Conservation (phyloP, 805 yeast species). For the Suhomyces emberorum region DNA sequence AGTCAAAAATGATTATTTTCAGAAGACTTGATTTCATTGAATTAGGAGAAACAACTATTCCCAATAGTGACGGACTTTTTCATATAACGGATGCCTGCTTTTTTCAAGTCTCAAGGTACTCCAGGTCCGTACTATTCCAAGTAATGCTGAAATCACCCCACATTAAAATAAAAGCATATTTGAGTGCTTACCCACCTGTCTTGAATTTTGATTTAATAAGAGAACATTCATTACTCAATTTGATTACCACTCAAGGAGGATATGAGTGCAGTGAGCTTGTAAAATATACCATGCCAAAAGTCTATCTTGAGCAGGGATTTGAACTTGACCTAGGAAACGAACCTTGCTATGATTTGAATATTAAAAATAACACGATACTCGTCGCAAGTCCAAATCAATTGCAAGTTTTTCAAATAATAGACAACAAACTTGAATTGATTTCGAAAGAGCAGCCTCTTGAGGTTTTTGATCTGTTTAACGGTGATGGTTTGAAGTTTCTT, state of each 20-base stretch:
- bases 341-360: neutral
- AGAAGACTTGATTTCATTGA: conserved; percentile 17
- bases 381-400: neutral
- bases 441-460: no score
- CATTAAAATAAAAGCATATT: conserved; percentile 18
- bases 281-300: neutral
- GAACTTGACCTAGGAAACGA: neutral
- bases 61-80: conserved; percentile 18
- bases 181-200: conserved; percentile 32
- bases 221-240: conserved; percentile 11
- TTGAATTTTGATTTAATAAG: no score
- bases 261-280: conserved; percentile 30
- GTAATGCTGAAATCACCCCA: conserved; percentile 23
- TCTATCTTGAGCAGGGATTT: neutral
- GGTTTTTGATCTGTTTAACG: no score
- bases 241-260: conserved; percentile 33
- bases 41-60: conserved; percentile 30
- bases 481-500: no score
- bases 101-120: conserved; percentile 27
- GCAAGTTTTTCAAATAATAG: neutral
- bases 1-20: conserved; percentile 4
- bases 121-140: conserved; percentile 30
- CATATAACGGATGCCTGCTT: conserved; percentile 26
- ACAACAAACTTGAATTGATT: no score
- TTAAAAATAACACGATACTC: neutral